These are phyloP conservation scores for Hsuehochloa calcarea DNA, from an alignment of 176 grass and related monocot species.

Conservation along the genomic window DNA sequence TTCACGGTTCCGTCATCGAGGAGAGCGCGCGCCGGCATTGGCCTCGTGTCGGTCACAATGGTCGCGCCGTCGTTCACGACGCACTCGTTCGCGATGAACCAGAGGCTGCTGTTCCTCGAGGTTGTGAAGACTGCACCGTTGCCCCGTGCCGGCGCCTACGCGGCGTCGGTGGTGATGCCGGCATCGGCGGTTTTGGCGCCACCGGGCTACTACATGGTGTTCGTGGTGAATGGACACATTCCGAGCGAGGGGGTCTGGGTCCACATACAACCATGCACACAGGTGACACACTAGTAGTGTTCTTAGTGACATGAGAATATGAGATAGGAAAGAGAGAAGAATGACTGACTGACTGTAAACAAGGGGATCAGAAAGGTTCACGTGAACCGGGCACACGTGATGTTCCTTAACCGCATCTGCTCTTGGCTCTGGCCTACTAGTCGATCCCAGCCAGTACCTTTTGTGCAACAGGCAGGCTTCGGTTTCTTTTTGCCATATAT, in stretches of 20 bases:
- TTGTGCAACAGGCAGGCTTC: not conserved
- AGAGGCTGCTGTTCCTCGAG: constrained; percentile 60
- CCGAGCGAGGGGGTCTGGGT: constrained; percentile 74
- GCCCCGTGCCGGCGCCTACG: not conserved
- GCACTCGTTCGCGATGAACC: constrained; percentile 86
- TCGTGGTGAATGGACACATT: constrained; percentile 66
- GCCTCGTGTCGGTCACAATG: constrained; percentile 49
- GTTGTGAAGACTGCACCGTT: not conserved
- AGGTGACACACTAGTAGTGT: not conserved
- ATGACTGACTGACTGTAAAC: constrained; percentile 44
- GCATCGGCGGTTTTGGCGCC: constrained; percentile 48
- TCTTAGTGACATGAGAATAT: not conserved
- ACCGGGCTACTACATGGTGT: constrained; percentile 83
- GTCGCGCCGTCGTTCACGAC: constrained; percentile 75
- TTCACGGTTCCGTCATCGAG: constrained; percentile 27
- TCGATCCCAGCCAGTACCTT: not conserved
- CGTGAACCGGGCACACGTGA: constrained; percentile 38
- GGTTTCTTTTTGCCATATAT: not conserved
- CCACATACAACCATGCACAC: constrained; percentile 53
- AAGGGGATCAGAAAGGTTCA: constrained; percentile 19
- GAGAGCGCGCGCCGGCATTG: not conserved
- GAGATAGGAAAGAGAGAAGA: not conserved
- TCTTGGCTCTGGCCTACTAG: not conserved
- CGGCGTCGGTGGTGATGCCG: constrained; percentile 41
- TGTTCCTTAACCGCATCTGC: constrained; percentile 24